Conservation (phyloP, 225 moss, liverwort and hornwort species). For the Pseudoscleropodium purum region DNA sequence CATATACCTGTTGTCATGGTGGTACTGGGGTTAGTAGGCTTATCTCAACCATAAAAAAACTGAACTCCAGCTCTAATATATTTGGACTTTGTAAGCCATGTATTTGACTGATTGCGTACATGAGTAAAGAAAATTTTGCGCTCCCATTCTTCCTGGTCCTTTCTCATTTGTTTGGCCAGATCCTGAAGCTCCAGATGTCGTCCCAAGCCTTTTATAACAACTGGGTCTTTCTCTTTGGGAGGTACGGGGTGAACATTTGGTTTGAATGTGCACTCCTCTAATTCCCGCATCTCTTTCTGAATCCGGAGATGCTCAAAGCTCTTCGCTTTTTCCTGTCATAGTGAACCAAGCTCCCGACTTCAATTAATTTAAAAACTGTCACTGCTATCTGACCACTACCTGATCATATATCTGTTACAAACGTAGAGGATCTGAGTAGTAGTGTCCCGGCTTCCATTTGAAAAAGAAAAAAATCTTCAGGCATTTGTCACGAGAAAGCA, state of each 20-base stretch:
- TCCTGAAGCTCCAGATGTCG: conserved; percentile 81
- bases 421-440: not conserved
- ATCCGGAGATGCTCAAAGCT: conserved; percentile 53
- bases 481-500: not conserved
- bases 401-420: not conserved
- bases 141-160: conserved; percentile 85
- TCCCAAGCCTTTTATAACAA: conserved; percentile 76
- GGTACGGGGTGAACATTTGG: conserved; percentile 51
- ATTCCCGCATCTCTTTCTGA: conserved; percentile 62
- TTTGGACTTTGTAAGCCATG: not conserved
- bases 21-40: not conserved
- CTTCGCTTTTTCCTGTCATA: conserved; percentile 59
- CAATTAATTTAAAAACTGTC: not conserved
- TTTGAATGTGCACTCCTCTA: conserved; percentile 82
- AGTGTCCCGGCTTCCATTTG: not conserved
- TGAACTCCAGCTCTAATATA: not conserved
- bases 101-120: conserved; percentile 11
- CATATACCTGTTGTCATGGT: conserved; percentile 38
- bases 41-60: not conserved
- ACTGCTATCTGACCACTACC: not conserved
- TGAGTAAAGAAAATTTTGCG: conserved; percentile 74
- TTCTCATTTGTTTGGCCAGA: conserved; percentile 82
- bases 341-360: not conserved
- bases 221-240: conserved; percentile 54
- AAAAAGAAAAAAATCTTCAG: not conserved